Evolutionary conservation across 345 rosid genomes (phyloP), one percentile per base, ranked within the genome.

Genomic region (Rhodamnia argentea): DNA sequence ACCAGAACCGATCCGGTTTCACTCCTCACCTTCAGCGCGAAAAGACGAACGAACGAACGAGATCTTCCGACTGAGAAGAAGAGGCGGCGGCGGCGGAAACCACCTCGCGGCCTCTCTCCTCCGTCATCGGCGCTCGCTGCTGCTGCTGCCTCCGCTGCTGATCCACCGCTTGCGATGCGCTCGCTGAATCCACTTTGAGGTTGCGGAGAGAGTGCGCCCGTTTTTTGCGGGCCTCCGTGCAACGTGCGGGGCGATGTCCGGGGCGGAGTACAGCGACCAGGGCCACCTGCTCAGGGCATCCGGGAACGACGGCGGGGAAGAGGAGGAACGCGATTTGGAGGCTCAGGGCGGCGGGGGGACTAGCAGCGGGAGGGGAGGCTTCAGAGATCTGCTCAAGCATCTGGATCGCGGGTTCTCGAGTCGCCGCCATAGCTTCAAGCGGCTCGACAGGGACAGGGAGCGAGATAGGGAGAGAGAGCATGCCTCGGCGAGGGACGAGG

Each of bases 321-420:
- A 47, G 27, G 81, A 14, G 6, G 57, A 51, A 51, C 52, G 52
- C 26, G 89, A 88, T 47, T 82, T 88, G 64, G 89, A 88, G 59
- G 84, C 81, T 51, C 89, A 86, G 44, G 85, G 85, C 44, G 85
- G 85, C 62, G 76, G 55, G 52, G 89, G 86, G 18, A 44, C 29
- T 29, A 86, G 82, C 37, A 24, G 83, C 42, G 62, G 82, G 10
- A 62, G 87, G 56, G 91, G 88, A 70, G 88, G 90, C 32, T 88
- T 95, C 70, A 89, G 91, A 44, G 92, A 93, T 92, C 90, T 94
- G 76, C 86, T 95, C 52, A 94, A 93, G 88, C 94, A 93, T 64
- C 86, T 95, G 57, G 95, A 93, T 88, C 93, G 94, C 70, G 90
- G 93, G 11, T 89, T 93, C 55, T 93, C 98, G 18, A 92, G 93